phyloP scores from a whole-genome alignment of 306 rosid genomes.

The Sphenostylis stenocarpa region DNA sequence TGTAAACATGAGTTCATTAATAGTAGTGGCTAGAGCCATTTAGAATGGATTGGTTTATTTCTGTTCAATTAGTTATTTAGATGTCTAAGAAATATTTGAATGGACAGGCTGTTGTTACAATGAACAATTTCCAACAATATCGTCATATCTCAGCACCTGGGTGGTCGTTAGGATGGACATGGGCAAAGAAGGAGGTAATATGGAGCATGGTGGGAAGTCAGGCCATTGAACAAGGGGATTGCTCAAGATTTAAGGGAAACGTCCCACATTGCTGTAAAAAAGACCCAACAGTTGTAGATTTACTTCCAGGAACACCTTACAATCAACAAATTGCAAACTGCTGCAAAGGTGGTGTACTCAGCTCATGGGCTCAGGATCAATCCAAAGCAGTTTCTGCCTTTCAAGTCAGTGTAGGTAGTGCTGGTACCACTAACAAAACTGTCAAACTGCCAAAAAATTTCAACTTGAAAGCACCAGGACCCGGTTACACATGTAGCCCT shows the following conservation, averaged over 20 bases:
- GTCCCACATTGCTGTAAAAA: conserved; percentile 77
- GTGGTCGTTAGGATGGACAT: conserved; percentile 80
- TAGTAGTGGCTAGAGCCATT: conserved; percentile 4
- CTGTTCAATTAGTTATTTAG: neutral
- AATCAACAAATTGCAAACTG: conserved; percentile 80
- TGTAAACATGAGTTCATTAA: neutral
- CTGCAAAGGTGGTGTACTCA: conserved; percentile 89
- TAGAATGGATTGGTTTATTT: conserved; percentile 17
- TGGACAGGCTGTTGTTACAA: conserved; percentile 71
- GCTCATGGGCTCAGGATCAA: conserved; percentile 80
- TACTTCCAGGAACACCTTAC: conserved; percentile 83
- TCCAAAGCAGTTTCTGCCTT: conserved; percentile 59
- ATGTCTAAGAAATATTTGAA: conserved; percentile 31
- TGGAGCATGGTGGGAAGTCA: conserved; percentile 83
- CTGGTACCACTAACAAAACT: conserved; percentile 71
- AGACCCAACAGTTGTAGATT: conserved; percentile 71
- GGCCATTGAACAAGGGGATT: conserved; percentile 89
- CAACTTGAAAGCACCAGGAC: conserved; percentile 80
- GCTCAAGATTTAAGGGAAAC: conserved; percentile 61
- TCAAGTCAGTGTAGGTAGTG: conserved; percentile 76
- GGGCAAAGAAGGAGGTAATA: conserved; percentile 89
- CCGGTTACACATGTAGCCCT: conserved; percentile 81
- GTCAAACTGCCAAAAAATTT: conserved; percentile 67
- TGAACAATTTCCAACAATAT: conserved; percentile 77
- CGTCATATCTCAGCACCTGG: conserved; percentile 83